A percentile compares a stretch with the other conserved stretches of the same genome.
Evolutionary conservation across 495 filamentous ascomycete genomes (phyloP).

Genomic region (Articulospora tetracladia): DNA sequence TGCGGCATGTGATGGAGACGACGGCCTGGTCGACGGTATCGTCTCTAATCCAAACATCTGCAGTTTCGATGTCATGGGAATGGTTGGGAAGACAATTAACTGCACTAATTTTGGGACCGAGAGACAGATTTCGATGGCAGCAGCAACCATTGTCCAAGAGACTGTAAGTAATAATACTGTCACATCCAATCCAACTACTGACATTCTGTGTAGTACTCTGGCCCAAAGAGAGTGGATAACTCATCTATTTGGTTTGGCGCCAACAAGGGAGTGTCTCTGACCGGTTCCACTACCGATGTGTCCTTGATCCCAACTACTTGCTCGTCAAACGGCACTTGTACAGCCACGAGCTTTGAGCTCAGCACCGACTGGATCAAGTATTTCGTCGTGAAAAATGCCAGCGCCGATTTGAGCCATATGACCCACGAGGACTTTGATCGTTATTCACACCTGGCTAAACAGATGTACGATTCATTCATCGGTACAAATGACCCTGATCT

Average conservation of each 20-base stretch:
- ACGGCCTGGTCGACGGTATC: slow-evolving; percentile 35
- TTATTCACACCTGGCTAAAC: neutral
- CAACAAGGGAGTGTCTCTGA: neutral
- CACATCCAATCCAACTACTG: neutral
- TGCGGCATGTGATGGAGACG: slow-evolving; percentile 33
- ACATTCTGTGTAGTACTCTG: neutral
- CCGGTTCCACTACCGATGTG: neutral
- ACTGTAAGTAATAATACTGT: neutral
- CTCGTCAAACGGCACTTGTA: slow-evolving; percentile 20
- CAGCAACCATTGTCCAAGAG: neutral
- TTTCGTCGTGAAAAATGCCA: neutral
- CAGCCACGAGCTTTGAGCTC: neutral
- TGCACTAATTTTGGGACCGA: neutral
- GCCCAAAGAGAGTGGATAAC: neutral
- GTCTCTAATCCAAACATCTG: slow-evolving; percentile 25
- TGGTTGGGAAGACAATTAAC: slow-evolving; percentile 8
- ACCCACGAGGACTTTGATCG: neutral
- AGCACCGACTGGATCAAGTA: neutral
- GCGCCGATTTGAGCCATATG: neutral
- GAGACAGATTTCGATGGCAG: neutral
- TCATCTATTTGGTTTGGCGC: neutral
- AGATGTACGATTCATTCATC: neutral
- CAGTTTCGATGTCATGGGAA: neutral
- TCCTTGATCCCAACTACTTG: slow-evolving; percentile 26
- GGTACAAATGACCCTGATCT: slow-evolving; percentile 31